Conservation (phyloP, 2,329 filamentous ascomycete genomes). For the Xylariaceae sp. region DNA sequence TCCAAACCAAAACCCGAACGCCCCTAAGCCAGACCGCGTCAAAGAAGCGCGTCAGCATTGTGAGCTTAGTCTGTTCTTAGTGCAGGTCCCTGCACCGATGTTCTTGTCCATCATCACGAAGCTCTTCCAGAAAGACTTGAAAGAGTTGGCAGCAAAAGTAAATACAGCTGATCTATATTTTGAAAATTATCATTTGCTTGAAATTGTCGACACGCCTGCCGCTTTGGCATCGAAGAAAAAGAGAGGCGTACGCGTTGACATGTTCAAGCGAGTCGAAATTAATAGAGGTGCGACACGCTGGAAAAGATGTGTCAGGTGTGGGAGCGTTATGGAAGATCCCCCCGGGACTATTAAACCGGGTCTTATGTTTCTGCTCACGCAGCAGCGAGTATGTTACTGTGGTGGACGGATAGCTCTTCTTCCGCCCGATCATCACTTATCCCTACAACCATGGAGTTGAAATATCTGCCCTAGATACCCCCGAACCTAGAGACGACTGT, state of each 20-base stretch:
- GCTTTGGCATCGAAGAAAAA: constrained; percentile 40
- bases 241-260: constrained; percentile 43
- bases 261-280: constrained; percentile 58
- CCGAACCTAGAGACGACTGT: no score
- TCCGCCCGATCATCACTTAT: no score
- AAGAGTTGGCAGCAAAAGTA: constrained; percentile 53
- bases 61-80: constrained; percentile 52
- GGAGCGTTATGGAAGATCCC: constrained; percentile 61
- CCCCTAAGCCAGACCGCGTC: constrained; percentile 33
- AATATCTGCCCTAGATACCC: no score
- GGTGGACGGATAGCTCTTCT: constrained; percentile 50
- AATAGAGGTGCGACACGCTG: constrained; percentile 41
- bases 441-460: no score
- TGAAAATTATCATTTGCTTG: constrained; percentile 66
- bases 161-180: constrained; percentile 69
- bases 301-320: constrained; percentile 56
- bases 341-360: constrained; percentile 41
- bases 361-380: constrained; percentile 49
- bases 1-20: constrained; percentile 32
- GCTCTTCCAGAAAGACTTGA: constrained; percentile 58
- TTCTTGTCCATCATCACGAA: constrained; percentile 59
- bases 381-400: constrained; percentile 54
- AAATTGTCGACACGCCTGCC: constrained; percentile 55
- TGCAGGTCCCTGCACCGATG: constrained; percentile 40
- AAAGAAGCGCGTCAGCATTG: constrained; percentile 41